Evolutionary conservation across 129 eudicot genomes (phyloP), one percentile per base, ranked within the genome.

Genomic region (Artemisia argyi): DNA sequence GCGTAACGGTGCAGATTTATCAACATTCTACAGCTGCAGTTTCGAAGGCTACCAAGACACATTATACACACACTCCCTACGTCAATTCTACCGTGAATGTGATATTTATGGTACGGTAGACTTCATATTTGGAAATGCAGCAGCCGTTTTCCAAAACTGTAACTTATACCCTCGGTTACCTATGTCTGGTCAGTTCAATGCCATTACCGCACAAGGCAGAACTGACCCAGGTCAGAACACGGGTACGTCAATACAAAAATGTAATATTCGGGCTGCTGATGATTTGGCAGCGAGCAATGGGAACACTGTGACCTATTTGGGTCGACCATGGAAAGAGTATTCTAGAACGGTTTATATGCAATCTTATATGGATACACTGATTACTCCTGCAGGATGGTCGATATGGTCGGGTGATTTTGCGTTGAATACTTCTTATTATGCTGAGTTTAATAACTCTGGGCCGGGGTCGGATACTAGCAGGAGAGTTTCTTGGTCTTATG

Each of bases 11-110:
- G 95, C 95, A 2, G 91, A 88, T 65, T 54, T 76, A 19, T 88
- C 95, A 0, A 67, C 88, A 0, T 88, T 88, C 47, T 88, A 88
- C 59, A 67, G 68, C 10, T 85, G 90, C 85, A 88, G 90, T 68
- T 85, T 88, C 51, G 95, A 88, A 55, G 95, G 78, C 1, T 79
- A 88, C 16, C 95, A 88, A 66, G 95, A 85, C 87, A 85, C 95
- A 0, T 35, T 88, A 16, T 88, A 83, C 67, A 19, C 80, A 14
- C 91, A 88, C 39, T 88, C 95, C 11, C 82, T 80, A 39, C 83
- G 86, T 15, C 95, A 88, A 44, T 88, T 82, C 62, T 88, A 88
- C 75, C 68, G 66, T 26, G 79, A 88, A 56, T 85, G 95, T 48
- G 83, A 88, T 72, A 53, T 83, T 3, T 85, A 83, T 35, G 95